Evolutionary conservation across 164 flowering plant genomes (phyloP).

Genomic region (Akebia trifoliata): DNA sequence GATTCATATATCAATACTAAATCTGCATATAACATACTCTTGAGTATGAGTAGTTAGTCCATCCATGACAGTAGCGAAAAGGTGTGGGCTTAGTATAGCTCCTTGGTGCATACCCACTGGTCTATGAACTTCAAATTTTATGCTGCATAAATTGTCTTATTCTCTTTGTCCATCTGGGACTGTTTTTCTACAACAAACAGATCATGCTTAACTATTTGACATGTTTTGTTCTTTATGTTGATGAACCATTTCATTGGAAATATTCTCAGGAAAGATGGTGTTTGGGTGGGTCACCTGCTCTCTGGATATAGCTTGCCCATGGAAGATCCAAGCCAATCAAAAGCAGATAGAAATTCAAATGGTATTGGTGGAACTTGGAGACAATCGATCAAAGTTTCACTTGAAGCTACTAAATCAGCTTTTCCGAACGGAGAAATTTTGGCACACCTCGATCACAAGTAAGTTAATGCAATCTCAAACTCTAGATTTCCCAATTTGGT

Average conservation of each 20-base stretch:
- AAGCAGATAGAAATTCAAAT: slow-evolving; percentile 20
- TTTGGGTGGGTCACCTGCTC: slow-evolving; percentile 90
- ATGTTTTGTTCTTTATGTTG: background rate
- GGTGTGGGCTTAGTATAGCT: too few relatives aligned
- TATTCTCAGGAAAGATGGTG: slow-evolving; percentile 51
- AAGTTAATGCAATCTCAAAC: slow-evolving; percentile 18
- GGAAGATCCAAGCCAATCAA: slow-evolving; percentile 67
- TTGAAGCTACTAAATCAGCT: slow-evolving; percentile 62
- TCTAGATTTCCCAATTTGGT: too few relatives aligned
- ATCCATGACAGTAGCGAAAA: too few relatives aligned
- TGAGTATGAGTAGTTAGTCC: background rate
- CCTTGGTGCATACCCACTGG: too few relatives aligned
- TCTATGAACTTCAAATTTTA: too few relatives aligned
- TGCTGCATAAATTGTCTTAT: background rate
- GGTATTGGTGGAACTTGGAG: slow-evolving; percentile 77
- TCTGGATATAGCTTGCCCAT: slow-evolving; percentile 91
- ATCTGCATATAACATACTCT: background rate
- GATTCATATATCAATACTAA: too few relatives aligned
- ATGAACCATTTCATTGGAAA: background rate
- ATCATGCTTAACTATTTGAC: background rate
- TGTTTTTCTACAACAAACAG: background rate
- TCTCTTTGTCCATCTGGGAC: background rate
- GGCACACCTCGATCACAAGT: slow-evolving; percentile 96
- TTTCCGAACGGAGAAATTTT: slow-evolving; percentile 85
- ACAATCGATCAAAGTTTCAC: slow-evolving; percentile 62